Evolutionary conservation across 257 asterid species (phyloP).

Genomic region (Lithospermum erythrorhizon): DNA sequence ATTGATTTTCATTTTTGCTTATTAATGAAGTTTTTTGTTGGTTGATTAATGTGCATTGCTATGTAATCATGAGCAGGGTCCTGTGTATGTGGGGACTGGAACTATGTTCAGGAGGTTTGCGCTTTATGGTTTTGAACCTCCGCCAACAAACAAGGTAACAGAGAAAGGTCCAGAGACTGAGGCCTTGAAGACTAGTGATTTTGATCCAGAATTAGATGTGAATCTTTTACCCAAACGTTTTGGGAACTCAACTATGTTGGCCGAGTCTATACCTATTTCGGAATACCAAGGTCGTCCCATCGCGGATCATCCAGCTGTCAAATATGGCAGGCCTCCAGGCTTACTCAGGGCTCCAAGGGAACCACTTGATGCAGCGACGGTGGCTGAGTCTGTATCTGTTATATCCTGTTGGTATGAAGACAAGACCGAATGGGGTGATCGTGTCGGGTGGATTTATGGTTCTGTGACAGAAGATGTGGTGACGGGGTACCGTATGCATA

Average conservation of each 20-base stretch:
- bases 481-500: conserved; percentile 42
- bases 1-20: background rate
- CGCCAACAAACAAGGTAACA: conserved; percentile 5
- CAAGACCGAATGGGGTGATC: conserved; percentile 40
- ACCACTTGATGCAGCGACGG: conserved; percentile 34
- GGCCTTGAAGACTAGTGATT: conserved; percentile 21
- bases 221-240: conserved; percentile 30
- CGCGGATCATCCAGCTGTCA: conserved; percentile 46
- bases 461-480: conserved; percentile 41
- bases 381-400: conserved; percentile 34
- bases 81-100: conserved; percentile 35
- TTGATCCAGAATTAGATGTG: conserved; percentile 28
- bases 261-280: conserved; percentile 35
- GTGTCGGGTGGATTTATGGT: conserved; percentile 43
- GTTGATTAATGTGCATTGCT: background rate
- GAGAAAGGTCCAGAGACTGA: conserved; percentile 17
- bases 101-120: conserved; percentile 33
- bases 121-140: conserved; percentile 33
- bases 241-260: conserved; percentile 28
- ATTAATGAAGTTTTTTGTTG: background rate
- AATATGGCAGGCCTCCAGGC: conserved; percentile 35
- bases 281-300: conserved; percentile 39
- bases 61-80: conserved; percentile 15
- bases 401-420: conserved; percentile 43
- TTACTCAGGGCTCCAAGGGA: conserved; percentile 24